Base-by-base conservation (phyloP, 495 filamentous ascomycete genomes). In the Hapsidospora chrysogenum region DNA sequence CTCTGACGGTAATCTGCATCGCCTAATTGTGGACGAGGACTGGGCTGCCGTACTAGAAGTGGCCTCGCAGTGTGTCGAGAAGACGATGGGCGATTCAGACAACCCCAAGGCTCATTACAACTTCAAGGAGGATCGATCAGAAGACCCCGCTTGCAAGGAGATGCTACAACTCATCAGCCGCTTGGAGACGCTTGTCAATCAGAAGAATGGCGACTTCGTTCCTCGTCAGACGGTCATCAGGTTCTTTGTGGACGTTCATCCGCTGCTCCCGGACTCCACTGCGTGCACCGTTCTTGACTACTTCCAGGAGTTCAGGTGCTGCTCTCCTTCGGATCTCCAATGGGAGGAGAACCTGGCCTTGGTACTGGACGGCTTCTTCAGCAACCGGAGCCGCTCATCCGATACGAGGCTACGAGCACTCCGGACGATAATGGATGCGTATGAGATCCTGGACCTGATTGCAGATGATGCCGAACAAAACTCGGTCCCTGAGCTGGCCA, bases 371-470 rank as follows among this genome's bases (percentile, higher is more conserved):
- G 62, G 68, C 9, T 78, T 93, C 42, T 70, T 86, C 34, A 67
- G 64, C 23, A 66, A 78, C 42, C 64, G 59, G 9, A 63, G 50
- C 33, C 73, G 83, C 31, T 63, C 73, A 17, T 66, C 75, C 1
- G 63, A 73, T 26, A 69, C 84, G 37, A 76, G 85, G 11, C 58
- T 81, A 9, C 59, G 69, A 15, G 76, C 80, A 23, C 50, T 87
- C 31, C 68, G 76, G 39, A 67, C 68, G 1, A 51, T 92, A 23
- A 73, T 71, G 29, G 78, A 84, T 34, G 71, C 80, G 9, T 76
- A 74, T 41, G 66, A 67, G 17, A 63, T 76, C 31, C 44, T 76
- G 9, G 62, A 68, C 33, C 63, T 68, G 32, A 62, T 75, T 9
- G 54, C 58, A 21, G 51, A 60, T 21, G 58, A 66, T 14, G 58